Base-by-base conservation (phyloP, 2,329 filamentous ascomycete species). In the Cercospora sesami region DNA sequence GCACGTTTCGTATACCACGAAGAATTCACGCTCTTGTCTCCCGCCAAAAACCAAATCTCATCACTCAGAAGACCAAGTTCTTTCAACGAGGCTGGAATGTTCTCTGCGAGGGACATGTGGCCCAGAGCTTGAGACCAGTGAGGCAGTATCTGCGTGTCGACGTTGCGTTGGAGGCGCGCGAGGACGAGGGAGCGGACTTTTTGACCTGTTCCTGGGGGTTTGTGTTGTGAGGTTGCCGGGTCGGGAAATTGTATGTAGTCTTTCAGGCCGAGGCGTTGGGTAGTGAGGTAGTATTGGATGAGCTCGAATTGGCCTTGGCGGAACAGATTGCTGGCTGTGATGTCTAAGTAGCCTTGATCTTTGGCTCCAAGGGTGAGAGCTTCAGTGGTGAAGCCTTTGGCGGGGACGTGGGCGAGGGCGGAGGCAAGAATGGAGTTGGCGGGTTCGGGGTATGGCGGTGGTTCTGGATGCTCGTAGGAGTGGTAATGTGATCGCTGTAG, bases 121-220 rank as follows among this genome's bases (percentile, higher is more conserved):
- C 92, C 93, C 2, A 98, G 85, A 55, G 94, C 95, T 86, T 96
- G 93, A 81, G 96, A 92, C 93, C 92, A 97, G 61, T 90, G 87
- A 68, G 87, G 85, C 63, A 94, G 87, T 33, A 97, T 82, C 8
- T 73, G 73, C 2, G 73, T 72, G 8, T 88, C 84, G 68, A 80
- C 81, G 78, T 98, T 98, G 59, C 86, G 91, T 75, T 88, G 83
- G 74, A 99, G 80, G 57, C 95, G 84, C 79, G 91, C 89, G 87
- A 95, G 89, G 1, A 92, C 86, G 75, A 98, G 79, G 1, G 82
- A 81, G 75, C 90, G 88, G 5, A 96, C 89, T 76, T 89, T 93
- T 3, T 83, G 83, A 12, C 87, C 85, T 2, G 91, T 80, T 33
- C 55, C 28, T 18, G 16, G 16, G 16, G 55, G 30, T 6, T 31